These are phyloP conservation scores for Pythium dissimile DNA, from an alignment of 352 stramenopile species.

Conservation along the genomic window DNA sequence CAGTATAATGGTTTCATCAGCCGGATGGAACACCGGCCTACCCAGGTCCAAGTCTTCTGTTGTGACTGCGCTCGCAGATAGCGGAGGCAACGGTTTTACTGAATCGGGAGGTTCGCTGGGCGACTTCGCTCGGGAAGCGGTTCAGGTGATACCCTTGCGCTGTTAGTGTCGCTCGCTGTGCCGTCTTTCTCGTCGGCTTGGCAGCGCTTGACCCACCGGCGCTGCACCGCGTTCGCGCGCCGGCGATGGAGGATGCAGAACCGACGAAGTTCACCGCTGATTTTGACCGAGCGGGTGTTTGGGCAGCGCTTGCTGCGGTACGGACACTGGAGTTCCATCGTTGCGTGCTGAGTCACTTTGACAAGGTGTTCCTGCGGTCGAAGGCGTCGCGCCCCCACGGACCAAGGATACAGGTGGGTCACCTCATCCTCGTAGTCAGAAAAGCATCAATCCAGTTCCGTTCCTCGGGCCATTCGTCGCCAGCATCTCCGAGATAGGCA, in stretches of 20 bases:
- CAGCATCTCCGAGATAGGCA: too few relatives aligned
- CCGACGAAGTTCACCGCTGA: constrained; percentile 11
- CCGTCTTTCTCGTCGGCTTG: neutral
- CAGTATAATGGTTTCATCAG: too few relatives aligned
- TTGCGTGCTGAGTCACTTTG: neutral
- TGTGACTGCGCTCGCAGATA: too few relatives aligned
- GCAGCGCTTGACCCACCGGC: constrained; percentile 14
- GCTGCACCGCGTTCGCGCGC: constrained; percentile 4
- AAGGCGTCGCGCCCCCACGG: too few relatives aligned
- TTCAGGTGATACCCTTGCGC: neutral
- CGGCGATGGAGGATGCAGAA: constrained; percentile 11
- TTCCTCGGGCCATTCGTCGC: too few relatives aligned
- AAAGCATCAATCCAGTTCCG: too few relatives aligned
- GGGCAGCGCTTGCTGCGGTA: constrained; percentile 7
- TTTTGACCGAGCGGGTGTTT: constrained; percentile 9
- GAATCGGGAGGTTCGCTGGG: too few relatives aligned
- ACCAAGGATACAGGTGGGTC: too few relatives aligned
- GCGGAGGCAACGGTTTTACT: too few relatives aligned
- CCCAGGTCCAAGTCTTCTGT: too few relatives aligned
- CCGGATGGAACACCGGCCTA: too few relatives aligned
- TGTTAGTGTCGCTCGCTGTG: neutral
- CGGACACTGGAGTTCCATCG: constrained; percentile 6
- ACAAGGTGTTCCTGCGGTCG: neutral
- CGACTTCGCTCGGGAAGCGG: neutral
- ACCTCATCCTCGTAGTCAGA: too few relatives aligned